Conservation (phyloP, 2,329 filamentous ascomycete species). For the Chaetoscypha palmicola region DNA sequence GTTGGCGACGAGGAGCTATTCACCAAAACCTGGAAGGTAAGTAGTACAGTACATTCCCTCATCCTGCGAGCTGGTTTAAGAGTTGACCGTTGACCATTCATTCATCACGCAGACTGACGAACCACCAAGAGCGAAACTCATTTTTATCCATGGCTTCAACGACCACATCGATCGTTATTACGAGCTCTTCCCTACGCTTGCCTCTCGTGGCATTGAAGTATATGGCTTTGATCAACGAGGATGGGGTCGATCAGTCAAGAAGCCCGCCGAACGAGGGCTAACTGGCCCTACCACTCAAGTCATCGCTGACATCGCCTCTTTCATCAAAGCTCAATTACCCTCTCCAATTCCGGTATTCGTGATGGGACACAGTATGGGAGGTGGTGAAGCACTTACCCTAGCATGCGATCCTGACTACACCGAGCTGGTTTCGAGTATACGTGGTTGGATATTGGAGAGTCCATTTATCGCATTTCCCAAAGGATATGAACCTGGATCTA, state of each 20-base stretch:
- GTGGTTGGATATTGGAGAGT: slow-evolving; percentile 69
- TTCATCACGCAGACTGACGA: slow-evolving; percentile 21
- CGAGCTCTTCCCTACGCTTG: slow-evolving; percentile 64
- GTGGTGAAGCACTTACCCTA: slow-evolving; percentile 64
- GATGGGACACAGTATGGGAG: slow-evolving; percentile 88
- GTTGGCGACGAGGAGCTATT: slow-evolving; percentile 28
- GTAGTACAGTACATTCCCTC: no score
- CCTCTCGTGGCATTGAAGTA: slow-evolving; percentile 64
- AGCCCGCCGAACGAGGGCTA: slow-evolving; percentile 56
- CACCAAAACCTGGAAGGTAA: slow-evolving; percentile 30
- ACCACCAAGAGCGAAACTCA: slow-evolving; percentile 55
- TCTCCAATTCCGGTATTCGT: slow-evolving; percentile 63
- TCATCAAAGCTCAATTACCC: slow-evolving; percentile 56
- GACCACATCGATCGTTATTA: slow-evolving; percentile 77
- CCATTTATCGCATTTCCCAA: slow-evolving; percentile 71
- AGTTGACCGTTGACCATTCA: slow-evolving; percentile 2
- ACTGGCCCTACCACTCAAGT: slow-evolving; percentile 69
- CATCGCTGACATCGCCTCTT: slow-evolving; percentile 69
- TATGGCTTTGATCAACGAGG: slow-evolving; percentile 79
- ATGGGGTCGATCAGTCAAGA: slow-evolving; percentile 70
- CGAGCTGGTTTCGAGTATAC: slow-evolving; percentile 52
- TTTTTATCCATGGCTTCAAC: slow-evolving; percentile 85
- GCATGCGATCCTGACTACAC: slow-evolving; percentile 44
- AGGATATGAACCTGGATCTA: slow-evolving; percentile 51
- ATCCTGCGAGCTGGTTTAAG: no score